These are phyloP conservation scores for Euphorbia celastroides DNA, from an alignment of 441 rosid genomes.

Conservation along the genomic window DNA sequence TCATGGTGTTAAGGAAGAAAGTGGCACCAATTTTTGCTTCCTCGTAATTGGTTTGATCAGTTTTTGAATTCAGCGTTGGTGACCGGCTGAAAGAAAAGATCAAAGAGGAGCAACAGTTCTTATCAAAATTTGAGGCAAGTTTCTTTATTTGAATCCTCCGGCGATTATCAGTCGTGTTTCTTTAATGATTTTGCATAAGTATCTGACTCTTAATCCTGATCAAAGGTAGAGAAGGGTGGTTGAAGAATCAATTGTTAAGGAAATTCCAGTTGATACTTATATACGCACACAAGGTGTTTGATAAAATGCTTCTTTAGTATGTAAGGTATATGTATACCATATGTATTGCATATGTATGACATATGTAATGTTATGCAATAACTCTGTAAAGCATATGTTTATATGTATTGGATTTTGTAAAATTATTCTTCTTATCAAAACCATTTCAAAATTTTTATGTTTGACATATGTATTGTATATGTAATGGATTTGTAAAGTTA, in stretches of 20 bases:
- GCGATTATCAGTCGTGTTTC: slow-evolving; percentile 43
- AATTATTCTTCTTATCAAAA: no score
- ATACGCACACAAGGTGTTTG: no score
- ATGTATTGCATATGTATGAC: no score
- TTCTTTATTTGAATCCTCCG: slow-evolving; percentile 31
- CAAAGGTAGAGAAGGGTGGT: slow-evolving; percentile 26
- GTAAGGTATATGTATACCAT: no score
- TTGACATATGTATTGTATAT: no score
- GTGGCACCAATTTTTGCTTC: slow-evolving; percentile 1
- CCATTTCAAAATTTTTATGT: no score
- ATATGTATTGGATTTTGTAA: no score
- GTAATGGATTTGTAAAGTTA: no score
- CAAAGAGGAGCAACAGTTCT: slow-evolving; percentile 67
- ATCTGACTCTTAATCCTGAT: slow-evolving; percentile 20
- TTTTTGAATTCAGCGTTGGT: slow-evolving; percentile 22
- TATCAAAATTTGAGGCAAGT: slow-evolving; percentile 68
- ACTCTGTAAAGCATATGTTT: no score
- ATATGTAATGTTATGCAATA: no score
- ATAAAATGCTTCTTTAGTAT: no score
- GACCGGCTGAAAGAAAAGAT: slow-evolving; percentile 29
- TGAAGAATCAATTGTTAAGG: slow-evolving; percentile 43
- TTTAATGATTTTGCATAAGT: slow-evolving; percentile 61
- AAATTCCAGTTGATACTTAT: slow-evolving; percentile 52
- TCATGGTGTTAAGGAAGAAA: slow-evolving; percentile 13
- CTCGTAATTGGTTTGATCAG: slow-evolving; percentile 43